A percentile compares a stretch with the other conserved stretches of the same genome.
phyloP scores from a whole-genome alignment of 768 basidiomycete species.

The Terana coerulea region DNA sequence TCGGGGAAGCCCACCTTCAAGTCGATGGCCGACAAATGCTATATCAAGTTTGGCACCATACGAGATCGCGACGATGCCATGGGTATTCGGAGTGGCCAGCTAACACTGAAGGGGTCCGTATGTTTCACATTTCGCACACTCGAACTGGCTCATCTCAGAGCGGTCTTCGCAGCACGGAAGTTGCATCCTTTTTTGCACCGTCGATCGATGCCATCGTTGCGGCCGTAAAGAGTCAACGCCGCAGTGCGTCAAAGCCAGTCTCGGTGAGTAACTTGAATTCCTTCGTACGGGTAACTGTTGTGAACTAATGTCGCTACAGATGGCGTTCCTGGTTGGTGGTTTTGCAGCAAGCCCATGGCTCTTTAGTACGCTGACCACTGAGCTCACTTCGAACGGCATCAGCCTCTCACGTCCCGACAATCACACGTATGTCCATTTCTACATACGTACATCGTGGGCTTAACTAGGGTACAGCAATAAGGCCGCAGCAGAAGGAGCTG shows the following conservation, averaged over 20 bases:
- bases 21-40: conserved; percentile 33
- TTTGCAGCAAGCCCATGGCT: conserved; percentile 2
- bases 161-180: conserved; percentile 25
- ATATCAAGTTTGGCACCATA: conserved; percentile 39
- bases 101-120: conserved; percentile 32
- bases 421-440: not conserved
- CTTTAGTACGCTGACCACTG: not conserved
- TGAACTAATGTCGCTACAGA: not conserved
- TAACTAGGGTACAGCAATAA: not conserved
- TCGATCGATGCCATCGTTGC: conserved; percentile 33
- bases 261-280: not conserved
- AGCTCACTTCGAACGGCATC: not conserved
- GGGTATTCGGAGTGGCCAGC: conserved; percentile 36
- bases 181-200: conserved; percentile 41
- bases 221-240: conserved; percentile 32
- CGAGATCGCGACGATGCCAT: conserved; percentile 34
- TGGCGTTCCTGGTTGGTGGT: not conserved
- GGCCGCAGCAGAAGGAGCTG: not conserved
- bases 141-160: not conserved
- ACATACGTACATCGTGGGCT: not conserved
- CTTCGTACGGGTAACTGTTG: not conserved
- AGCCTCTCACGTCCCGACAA: not conserved
- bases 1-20: conserved; percentile 43
- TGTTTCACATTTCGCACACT: not conserved
- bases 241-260: conserved; percentile 18